Evolutionary conservation across 305 asterid species (phyloP).

Genomic region (Ajuga reptans): DNA sequence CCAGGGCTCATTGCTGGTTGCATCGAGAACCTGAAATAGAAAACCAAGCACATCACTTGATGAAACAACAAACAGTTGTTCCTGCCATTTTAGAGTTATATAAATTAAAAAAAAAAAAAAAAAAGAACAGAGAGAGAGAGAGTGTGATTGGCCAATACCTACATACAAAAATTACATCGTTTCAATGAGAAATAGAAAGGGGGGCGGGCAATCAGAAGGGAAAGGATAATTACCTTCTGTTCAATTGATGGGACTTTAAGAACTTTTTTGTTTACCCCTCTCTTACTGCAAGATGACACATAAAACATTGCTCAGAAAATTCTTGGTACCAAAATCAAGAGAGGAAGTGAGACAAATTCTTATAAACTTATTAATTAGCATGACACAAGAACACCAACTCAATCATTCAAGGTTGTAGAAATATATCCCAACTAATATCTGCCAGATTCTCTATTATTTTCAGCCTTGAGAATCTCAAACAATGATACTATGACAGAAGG

Average conservation of each 20-base stretch:
- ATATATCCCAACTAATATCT: neutral
- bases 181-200: neutral
- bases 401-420: neutral
- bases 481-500: neutral
- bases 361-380: neutral
- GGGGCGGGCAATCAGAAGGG: neutral
- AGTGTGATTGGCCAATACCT: neutral
- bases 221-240: constrained; percentile 53
- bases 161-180: constrained; percentile 2
- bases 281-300: constrained; percentile 63
- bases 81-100: neutral
- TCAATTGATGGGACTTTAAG: constrained; percentile 89
- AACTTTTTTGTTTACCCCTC: constrained; percentile 95
- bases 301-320: constrained; percentile 16
- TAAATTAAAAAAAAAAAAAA: neutral
- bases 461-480: neutral
- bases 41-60: constrained; percentile 16
- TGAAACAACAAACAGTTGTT: constrained; percentile 5
- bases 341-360: neutral
- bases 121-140: too few species aligned
- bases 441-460: neutral
- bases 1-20: constrained; percentile 97
- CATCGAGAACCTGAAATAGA: constrained; percentile 74
- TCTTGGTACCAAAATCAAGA: constrained; percentile 10
- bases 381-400: neutral